phyloP scores from a whole-genome alignment of 176 grass and related monocot species.

The Triticum dicoccoides region DNA sequence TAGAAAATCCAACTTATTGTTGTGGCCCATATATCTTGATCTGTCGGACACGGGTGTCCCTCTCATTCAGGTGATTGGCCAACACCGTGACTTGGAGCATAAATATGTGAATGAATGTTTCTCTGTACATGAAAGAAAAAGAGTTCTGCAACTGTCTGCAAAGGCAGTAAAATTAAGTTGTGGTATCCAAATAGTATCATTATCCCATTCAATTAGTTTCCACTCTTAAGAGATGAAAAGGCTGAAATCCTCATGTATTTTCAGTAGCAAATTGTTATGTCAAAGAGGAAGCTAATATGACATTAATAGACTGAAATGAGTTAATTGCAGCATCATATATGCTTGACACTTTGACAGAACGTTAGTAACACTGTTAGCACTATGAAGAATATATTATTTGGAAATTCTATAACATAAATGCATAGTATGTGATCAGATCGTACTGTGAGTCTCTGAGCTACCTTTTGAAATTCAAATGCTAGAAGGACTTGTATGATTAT shows the following conservation, averaged over 20 bases:
- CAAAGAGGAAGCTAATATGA: neutral
- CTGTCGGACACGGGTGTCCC: conserved; percentile 81
- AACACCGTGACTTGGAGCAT: conserved; percentile 89
- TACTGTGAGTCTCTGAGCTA: too few species aligned
- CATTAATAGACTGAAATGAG: neutral
- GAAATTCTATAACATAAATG: too few species aligned
- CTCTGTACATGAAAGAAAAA: conserved; percentile 51
- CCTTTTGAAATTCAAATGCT: too few species aligned
- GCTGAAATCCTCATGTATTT: neutral
- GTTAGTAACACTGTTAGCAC: neutral
- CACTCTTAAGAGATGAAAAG: too few species aligned
- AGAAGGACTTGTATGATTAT: too few species aligned
- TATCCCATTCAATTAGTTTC: neutral
- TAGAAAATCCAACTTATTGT: too few species aligned
- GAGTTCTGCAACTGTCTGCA: neutral
- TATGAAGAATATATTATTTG: too few species aligned
- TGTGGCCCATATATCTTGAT: conserved; percentile 90
- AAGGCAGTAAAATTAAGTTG: neutral
- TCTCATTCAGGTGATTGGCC: conserved; percentile 82
- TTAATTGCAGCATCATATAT: neutral
- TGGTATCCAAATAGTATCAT: neutral
- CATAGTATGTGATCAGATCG: too few species aligned
- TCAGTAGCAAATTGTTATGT: neutral
- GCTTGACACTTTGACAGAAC: neutral
- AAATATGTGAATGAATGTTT: conserved; percentile 87